phyloP scores from a whole-genome alignment of 441 rosid species.

The Populus hybrid region DNA sequence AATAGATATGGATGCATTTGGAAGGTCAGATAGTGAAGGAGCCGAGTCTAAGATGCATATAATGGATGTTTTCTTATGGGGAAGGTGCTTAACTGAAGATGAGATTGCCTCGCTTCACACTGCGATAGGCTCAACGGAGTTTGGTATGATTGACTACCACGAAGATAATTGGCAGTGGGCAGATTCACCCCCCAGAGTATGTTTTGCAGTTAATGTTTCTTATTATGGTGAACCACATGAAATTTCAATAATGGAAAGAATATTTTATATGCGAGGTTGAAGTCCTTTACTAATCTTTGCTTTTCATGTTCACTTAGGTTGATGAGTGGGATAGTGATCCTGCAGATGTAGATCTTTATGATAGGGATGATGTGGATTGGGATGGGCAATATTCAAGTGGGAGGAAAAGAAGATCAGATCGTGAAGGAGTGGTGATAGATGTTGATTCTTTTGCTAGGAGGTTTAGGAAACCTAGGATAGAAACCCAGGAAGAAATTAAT shows the following conservation, averaged over 20 bases:
- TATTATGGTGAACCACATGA: background rate
- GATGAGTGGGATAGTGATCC: conserved; percentile 77
- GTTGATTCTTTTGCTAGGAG: too few species aligned
- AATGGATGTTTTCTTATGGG: conserved; percentile 99
- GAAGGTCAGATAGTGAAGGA: conserved; percentile 99
- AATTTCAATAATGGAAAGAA: background rate
- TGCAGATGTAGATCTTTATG: too few species aligned
- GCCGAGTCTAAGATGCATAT: conserved; percentile 98
- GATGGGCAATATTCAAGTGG: too few species aligned
- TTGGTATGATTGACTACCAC: conserved; percentile 71
- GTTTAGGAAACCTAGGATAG: too few species aligned
- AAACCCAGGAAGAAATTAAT: too few species aligned
- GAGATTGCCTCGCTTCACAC: conserved; percentile 84
- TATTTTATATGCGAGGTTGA: background rate
- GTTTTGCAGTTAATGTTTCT: conserved; percentile 18
- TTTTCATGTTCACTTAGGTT: conserved; percentile 48
- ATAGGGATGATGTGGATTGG: too few species aligned
- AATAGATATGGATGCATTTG: conserved; percentile 88
- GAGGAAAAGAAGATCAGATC: too few species aligned
- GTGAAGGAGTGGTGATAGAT: too few species aligned
- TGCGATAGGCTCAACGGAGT: conserved; percentile 70
- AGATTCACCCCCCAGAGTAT: conserved; percentile 98
- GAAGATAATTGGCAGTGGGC: conserved; percentile 99
- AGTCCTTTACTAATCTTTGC: conserved; percentile 27
- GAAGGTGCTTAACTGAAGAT: conserved; percentile 94